phyloP scores from a whole-genome alignment of 371 early-diverging fungal genomes.

The Coemansia sp. region DNA sequence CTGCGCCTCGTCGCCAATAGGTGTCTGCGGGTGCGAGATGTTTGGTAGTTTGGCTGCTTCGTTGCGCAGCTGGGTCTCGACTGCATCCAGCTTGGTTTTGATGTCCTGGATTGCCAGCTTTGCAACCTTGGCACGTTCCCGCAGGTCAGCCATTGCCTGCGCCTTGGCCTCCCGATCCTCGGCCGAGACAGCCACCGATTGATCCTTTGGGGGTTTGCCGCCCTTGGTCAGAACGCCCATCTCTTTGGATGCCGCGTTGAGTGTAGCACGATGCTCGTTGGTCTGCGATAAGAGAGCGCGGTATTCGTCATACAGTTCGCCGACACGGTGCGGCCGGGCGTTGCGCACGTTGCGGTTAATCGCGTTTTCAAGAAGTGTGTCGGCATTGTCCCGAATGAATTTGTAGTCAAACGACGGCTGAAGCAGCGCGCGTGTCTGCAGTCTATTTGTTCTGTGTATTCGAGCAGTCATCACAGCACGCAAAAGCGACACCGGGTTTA shows the following conservation, averaged over 20 bases:
- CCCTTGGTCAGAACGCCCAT: slow-evolving; percentile 12
- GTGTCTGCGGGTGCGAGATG: slow-evolving; percentile 44
- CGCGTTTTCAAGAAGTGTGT: slow-evolving; percentile 57
- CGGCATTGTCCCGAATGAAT: slow-evolving; percentile 57
- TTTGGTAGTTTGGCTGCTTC: slow-evolving; percentile 48
- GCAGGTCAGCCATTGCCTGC: slow-evolving; percentile 3
- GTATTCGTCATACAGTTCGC: slow-evolving; percentile 57
- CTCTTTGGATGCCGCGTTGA: slow-evolving; percentile 56
- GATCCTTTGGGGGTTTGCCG: not conserved
- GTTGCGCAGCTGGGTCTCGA: slow-evolving; percentile 26
- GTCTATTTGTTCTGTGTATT: not conserved
- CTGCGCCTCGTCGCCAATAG: slow-evolving; percentile 44
- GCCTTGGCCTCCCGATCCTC: not conserved
- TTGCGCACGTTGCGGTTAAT: slow-evolving; percentile 56
- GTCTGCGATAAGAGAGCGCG: slow-evolving; percentile 47
- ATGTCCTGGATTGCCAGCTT: slow-evolving; percentile 27
- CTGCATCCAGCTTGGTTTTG: slow-evolving; percentile 10
- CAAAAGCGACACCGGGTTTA: not conserved
- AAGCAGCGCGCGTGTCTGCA: slow-evolving; percentile 14
- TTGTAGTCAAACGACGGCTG: slow-evolving; percentile 59
- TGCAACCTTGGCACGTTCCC: slow-evolving; percentile 13
- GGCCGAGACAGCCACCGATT: not conserved
- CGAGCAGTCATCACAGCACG: not conserved
- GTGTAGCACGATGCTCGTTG: slow-evolving; percentile 48
- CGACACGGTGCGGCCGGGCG: slow-evolving; percentile 53